Evolutionary conservation across 148 eudicot genomes (phyloP), one percentile per base, ranked within the genome.

Genomic region (Rhododendron simsii): DNA sequence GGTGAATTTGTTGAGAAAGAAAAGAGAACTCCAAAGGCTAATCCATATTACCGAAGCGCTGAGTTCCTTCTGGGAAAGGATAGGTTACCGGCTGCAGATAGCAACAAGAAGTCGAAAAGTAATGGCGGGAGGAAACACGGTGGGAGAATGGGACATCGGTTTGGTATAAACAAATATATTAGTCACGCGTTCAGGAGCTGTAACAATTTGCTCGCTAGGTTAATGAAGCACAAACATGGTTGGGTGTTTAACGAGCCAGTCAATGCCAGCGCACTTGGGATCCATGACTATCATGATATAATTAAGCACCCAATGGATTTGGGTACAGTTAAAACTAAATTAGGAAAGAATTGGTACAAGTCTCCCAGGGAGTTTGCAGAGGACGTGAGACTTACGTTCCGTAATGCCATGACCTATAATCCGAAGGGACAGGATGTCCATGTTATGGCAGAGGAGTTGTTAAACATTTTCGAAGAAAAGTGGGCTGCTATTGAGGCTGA

Each of bases 1-100:
- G 88, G 88, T 82, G 95, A 97, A 80, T 81, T 88, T 85, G 82
- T 90, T 53, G 98, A 95, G 90, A 95, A 93, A 88, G 96, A 95
- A 85, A 97, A 95, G 92, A 90, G 98, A 87, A 95, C 99, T 53
- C 99, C 99, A 0, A 97, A 93, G 92, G 99, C 95, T 0, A 95
- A 97, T 85, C 95, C 92, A 53, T 92, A 65, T 51, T 95, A 97
- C 84, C 89, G 90, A 65, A 94, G 93, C 87, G 93, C 98, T 0
- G 99, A 95, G 82, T 96, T 96, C 55, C 89, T 97, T 73, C 90
- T 94, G 65, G 98, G 95, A 39, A 94, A 94, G 87, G 98, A 97
- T 3, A 92, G 89, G 86, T 87, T 95, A 41, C 99, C 96, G 0
- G 88, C 98, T 87, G 82, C 89, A 4, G 98, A 93, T 88, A 95